Evolutionary conservation across 2,329 filamentous ascomycete genomes (phyloP), one percentile per base, ranked within the genome.

Genomic region (Aureobasidium sp.): DNA sequence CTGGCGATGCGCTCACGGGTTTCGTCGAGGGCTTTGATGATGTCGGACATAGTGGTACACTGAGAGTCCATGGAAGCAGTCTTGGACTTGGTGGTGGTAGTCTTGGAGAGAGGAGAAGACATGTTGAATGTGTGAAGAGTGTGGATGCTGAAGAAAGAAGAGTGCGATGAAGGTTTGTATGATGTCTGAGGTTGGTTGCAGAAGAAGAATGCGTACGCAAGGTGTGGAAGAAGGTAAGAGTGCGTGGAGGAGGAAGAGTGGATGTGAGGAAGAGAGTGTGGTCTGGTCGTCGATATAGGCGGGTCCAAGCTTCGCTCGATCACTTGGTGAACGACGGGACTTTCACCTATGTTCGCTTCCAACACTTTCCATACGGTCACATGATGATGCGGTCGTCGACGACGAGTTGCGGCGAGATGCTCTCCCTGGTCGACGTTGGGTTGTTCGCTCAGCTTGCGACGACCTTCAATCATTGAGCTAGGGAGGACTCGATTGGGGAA

Each of bases 301-400:
- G 51, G 20, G 51, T 32, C 51, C 26, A 57, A 57, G 53, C 41
- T 44, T 46, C 5, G 17, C n/a, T 44, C 36, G 27, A 15, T 43
- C 41, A 36, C 27, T 57, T 12, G 27, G 12, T 36, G 27, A 7
- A 43, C 39, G 37, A 39, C 27, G 17, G 10, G 37, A 24, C 52
- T 56, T 36, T 56, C 39, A 46, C 53, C 37, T 26, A 15, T 12
- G 10, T 8, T 13, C 12, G 32, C 3, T 57, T 56, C 53, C 9
- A 36, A 12, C 26, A 39, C 24, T 6, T 46, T 57, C 17, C 39
- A 10, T 12, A 32, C 53, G 39, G 34, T 15, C 39, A 46, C 53
- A 57, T 43, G 51, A 56, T 57, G 53, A 57, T 57, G 53, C 9
- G 15, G 44, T 57, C 12, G 27, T 36, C n/a, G 27, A 13, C 37